A percentile compares a stretch with the other conserved stretches of the same genome.
These are phyloP conservation scores for Aspergillus heteromorphus DNA, from an alignment of 495 filamentous ascomycete species.

Conservation along the genomic window DNA sequence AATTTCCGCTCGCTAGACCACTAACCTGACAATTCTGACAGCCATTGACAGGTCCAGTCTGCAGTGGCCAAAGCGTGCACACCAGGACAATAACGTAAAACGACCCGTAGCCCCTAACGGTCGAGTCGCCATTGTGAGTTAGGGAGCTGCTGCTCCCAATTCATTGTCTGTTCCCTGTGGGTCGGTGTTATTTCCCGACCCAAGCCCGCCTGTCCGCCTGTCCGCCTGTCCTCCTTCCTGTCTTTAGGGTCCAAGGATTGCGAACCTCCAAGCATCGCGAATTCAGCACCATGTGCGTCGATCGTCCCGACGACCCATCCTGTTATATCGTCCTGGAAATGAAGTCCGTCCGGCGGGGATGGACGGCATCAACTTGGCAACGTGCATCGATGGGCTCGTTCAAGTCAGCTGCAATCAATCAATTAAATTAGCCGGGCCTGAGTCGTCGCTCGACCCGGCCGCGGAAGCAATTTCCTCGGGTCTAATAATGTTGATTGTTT, in stretches of 20 bases:
- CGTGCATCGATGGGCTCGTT: background rate
- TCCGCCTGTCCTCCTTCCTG: background rate
- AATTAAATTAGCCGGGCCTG: background rate
- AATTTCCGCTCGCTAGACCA: background rate
- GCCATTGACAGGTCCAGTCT: conserved; percentile 9
- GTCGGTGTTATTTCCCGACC: background rate
- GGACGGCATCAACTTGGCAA: background rate
- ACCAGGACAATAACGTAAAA: conserved; percentile 4
- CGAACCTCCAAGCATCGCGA: background rate
- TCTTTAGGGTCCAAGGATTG: background rate
- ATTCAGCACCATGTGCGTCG: background rate
- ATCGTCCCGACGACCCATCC: background rate
- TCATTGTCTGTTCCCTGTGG: background rate
- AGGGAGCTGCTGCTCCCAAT: background rate
- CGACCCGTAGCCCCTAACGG: background rate
- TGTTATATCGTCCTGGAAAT: background rate
- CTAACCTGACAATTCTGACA: conserved; percentile 3
- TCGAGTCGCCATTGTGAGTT: conserved; percentile 5
- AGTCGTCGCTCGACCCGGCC: background rate
- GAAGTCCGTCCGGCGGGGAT: background rate
- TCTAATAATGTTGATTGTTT: too few species aligned
- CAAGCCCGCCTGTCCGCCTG: background rate
- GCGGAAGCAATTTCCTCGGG: background rate
- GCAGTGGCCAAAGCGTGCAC: conserved; percentile 10
- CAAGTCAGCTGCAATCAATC: background rate